Evolutionary conservation across 75 land plant species (phyloP), one percentile per base, ranked within the genome.

Genomic region (Picea glauca): DNA sequence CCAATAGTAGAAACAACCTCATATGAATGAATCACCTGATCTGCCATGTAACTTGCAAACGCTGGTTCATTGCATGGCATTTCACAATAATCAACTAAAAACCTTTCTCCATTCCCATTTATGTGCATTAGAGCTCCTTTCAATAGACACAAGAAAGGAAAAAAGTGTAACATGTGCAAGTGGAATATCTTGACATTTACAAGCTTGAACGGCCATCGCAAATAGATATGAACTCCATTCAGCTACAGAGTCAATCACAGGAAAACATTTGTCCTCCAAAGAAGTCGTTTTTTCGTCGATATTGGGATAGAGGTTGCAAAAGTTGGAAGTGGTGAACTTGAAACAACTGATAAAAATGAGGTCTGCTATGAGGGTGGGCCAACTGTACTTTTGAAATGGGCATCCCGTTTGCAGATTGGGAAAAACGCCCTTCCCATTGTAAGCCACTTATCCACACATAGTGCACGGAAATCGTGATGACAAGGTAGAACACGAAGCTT

Each of bases 191-290:
- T 93, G 84, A 78, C 40, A 76, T 62, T 84, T 87, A 64, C 89
- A 84, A 6, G 94, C 98, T 62, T 95, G 87, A 61, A 85, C 85
- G 73, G 90, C 86, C 60, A 90, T 89, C 32, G 83, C 85, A 76
- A 98, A 88, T 59, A 98, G 90, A 73, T 89, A 89, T 32, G 87
- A 85, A 77, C 93, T 88, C 99, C 99, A 98, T 65, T 87, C 88
- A 84, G 86, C 83, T 77, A 90, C 91, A 76, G 82, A 89, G 70
- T 88, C 91, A 82, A 77, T 85, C 70, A 86, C 72, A 18, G 86
- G 85, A 61, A 91, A 76, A 74, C 84, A 85, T 60, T 80, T 81
- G 77, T 93, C 95, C 72, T 85, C 90, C 79, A 98, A 60, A 14
- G 26, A 26, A 26, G 26, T 26, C 26, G 26, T 26, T 26, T 26